phyloP scores from a whole-genome alignment of 495 filamentous ascomycete genomes.

The Aspergillus bridgeri region DNA sequence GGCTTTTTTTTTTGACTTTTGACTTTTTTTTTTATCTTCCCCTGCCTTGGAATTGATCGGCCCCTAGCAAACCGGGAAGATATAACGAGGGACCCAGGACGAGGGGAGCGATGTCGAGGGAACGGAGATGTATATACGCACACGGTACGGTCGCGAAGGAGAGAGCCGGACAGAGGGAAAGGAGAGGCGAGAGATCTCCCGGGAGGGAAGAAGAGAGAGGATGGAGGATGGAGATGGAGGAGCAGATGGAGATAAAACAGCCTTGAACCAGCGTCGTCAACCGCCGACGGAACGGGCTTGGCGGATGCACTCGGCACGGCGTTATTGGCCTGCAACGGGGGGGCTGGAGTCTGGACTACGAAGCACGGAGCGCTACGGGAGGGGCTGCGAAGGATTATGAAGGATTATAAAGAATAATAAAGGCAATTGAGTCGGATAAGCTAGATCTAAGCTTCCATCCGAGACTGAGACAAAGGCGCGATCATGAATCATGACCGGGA shows the following conservation, averaged over 20 bases:
- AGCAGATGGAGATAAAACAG: background rate
- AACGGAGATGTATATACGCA: background rate
- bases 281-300: constrained; percentile 16
- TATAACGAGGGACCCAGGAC: constrained; percentile 2
- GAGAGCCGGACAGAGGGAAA: background rate
- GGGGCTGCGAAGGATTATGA: background rate
- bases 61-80: constrained; percentile 8
- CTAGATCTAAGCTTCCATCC: background rate
- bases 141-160: background rate
- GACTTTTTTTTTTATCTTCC: background rate
- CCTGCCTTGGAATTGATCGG: constrained; percentile 2
- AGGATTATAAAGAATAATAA: no score
- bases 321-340: background rate
- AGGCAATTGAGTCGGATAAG: no score
- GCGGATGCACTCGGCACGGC: constrained; percentile 12
- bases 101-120: background rate
- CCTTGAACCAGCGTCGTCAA: background rate
- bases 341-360: background rate
- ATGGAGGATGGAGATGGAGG: no score
- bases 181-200: background rate
- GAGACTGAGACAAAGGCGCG: background rate
- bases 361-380: background rate
- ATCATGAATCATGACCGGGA: background rate
- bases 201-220: constrained; percentile 9
- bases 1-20: background rate